Base-by-base conservation (phyloP, 805 yeast genomes). In the Pichia paraexigua region DNA sequence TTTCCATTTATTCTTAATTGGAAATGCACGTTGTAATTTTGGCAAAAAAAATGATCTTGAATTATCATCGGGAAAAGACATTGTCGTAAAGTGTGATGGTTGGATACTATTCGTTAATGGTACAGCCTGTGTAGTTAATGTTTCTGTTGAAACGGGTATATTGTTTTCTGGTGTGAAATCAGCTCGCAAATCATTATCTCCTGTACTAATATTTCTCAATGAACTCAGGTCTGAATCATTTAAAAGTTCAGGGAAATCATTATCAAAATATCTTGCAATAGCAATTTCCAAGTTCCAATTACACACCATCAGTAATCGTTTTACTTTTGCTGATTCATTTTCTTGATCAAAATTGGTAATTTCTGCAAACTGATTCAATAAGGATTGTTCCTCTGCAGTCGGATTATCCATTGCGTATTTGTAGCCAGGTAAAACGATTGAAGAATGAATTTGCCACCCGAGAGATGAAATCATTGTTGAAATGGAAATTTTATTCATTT, bases 241-340 rank as follows among this genome's bases (percentile, higher is more conserved):
- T 25, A 60, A 49, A 17, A 65, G 44, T 1, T 66, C 58, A 3
- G 70, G 70, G 66, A 79, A 71, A 47, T 74, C 71, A 20, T 75
- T 77, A 58, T 85, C 91, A 60, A 82, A 82, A 62, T 74, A 85
- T 47, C 79, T 72, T 4, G 83, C 75, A 32, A 83, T 65, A 1
- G 89, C 80, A 43, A 75, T 70, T 58, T 83, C 87, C 47, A 85
- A 60, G 58, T 82, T 75, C 82, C 82, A 82, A 46, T 79, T 75
- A 57, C 80, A 75, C 45, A 76, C 72, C 32, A 71, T 64, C 48
- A 84, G 62, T 25, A 83, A 63, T 48, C 70, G 64, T 5, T 75
- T 63, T 3, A 82, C 74, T 43, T 75, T 71, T 1, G 72, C 73
- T 44, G 71, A 65, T 27, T 78, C 78, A 0, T 69, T 73, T 7